Evolutionary conservation across 2,329 filamentous ascomycete species (phyloP).

Genomic region (Periconia digitata): DNA sequence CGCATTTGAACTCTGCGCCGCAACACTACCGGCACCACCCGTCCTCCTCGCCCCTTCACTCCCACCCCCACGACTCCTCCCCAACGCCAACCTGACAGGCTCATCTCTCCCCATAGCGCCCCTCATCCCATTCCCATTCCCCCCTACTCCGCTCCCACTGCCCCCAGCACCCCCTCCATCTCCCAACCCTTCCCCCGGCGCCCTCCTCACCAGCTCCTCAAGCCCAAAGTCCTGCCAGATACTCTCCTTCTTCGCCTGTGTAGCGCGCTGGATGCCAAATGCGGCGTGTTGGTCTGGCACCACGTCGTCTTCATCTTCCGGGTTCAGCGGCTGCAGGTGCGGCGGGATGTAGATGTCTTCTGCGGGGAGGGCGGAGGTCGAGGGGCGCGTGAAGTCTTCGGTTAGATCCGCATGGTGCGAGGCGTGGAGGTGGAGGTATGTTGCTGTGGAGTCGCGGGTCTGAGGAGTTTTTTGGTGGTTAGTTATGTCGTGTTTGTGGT

Average conservation of each 20-base stretch:
- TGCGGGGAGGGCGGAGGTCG: constrained; percentile 33
- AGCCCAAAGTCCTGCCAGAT: constrained; percentile 80
- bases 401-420: constrained; percentile 76
- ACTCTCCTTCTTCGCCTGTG: constrained; percentile 69
- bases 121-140: background rate
- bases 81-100: constrained; percentile 33
- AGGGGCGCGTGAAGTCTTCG: constrained; percentile 56
- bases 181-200: constrained; percentile 45
- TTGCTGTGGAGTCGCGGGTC: constrained; percentile 73
- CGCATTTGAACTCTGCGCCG: constrained; percentile 13
- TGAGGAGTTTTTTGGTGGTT: constrained; percentile 29
- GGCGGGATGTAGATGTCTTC: constrained; percentile 83
- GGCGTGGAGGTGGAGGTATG: constrained; percentile 73
- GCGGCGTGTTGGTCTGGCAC: constrained; percentile 87
- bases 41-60: constrained; percentile 8
- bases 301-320: constrained; percentile 85
- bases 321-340: constrained; percentile 79
- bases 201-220: constrained; percentile 68
- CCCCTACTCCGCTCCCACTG: background rate
- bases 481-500: background rate
- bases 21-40: constrained; percentile 9
- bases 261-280: constrained; percentile 81
- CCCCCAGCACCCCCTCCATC: constrained; percentile 5
- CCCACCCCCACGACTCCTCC: constrained; percentile 29
- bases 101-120: constrained; percentile 21